Evolutionary conservation across 768 basidiomycete genomes (phyloP).

Genomic region (Suillus subalutaceus): DNA sequence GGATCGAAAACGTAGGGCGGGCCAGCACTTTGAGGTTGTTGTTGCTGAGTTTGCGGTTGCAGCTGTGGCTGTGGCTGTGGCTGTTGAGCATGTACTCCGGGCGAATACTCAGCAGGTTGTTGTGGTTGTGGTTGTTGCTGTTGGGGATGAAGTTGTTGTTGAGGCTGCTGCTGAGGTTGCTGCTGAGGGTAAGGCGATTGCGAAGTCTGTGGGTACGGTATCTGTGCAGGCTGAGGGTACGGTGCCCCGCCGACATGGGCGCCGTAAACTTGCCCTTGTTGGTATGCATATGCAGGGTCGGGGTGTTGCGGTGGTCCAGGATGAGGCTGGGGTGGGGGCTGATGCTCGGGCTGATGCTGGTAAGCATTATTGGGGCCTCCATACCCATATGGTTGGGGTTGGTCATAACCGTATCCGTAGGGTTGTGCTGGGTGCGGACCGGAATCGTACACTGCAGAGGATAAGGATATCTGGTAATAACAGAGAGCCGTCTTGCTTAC

Average conservation of each 20-base stretch:
- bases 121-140: constrained; percentile 41
- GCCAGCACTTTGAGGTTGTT: constrained; percentile 31
- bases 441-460: constrained; percentile 53
- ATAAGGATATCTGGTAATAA: constrained; percentile 14
- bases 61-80: too few species aligned
- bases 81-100: constrained; percentile 20
- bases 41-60: constrained; percentile 30
- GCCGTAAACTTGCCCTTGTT: constrained; percentile 28
- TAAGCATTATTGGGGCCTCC: constrained; percentile 44
- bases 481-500: constrained; percentile 37
- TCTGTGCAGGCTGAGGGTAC: constrained; percentile 12
- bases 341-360: constrained; percentile 38
- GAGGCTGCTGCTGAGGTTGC: constrained; percentile 36
- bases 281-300: constrained; percentile 29
- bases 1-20: constrained; percentile 66
- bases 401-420: constrained; percentile 32
- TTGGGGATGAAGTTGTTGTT: constrained; percentile 40
- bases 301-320: constrained; percentile 24
- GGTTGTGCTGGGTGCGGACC: constrained; percentile 31
- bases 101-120: not conserved
- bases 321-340: constrained; percentile 31
- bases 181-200: constrained; percentile 36
- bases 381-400: constrained; percentile 50
- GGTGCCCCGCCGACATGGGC: constrained; percentile 9
- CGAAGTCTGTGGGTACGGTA: constrained; percentile 32